A percentile compares a stretch with the other conserved stretches of the same genome.
Evolutionary conservation across 495 filamentous ascomycete species (phyloP).

Genomic region (Xylaria sp.): DNA sequence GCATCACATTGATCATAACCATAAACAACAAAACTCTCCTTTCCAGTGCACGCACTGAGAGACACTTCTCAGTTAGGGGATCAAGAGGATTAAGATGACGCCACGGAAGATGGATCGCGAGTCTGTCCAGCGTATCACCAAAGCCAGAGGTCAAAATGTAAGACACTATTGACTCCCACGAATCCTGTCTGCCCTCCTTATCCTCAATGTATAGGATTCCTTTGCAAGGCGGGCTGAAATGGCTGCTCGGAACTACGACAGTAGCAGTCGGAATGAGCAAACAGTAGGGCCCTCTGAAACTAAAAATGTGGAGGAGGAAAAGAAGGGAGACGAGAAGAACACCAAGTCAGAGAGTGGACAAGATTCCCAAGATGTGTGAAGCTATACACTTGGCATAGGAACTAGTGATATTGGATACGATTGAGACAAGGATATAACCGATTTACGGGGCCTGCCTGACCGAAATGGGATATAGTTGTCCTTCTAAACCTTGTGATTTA

Average conservation of each 20-base stretch:
- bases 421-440: constrained; percentile 3
- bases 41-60: neutral
- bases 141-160: constrained; percentile 49
- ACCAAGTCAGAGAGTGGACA: constrained; percentile 11
- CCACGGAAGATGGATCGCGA: constrained; percentile 53
- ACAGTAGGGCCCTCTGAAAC: neutral
- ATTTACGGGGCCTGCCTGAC: neutral
- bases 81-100: constrained; percentile 40
- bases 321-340: neutral
- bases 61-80: neutral
- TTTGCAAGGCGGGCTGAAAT: constrained; percentile 53
- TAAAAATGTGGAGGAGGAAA: neutral
- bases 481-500: neutral
- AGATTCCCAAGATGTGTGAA: neutral
- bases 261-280: neutral
- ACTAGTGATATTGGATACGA: constrained; percentile 9
- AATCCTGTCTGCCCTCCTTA: constrained; percentile 17
- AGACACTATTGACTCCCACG: neutral
- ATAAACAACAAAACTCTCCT: neutral
- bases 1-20: neutral
- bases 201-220: constrained; percentile 43
- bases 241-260: constrained; percentile 49
- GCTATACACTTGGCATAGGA: constrained; percentile 11
- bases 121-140: constrained; percentile 53
- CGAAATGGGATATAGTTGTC: neutral